Percentiles rank a stretch among this genome's conserved stretches.
Evolutionary conservation across 2,329 filamentous ascomycete species (phyloP).

Genomic region (Chrysoporthe puriensis): DNA sequence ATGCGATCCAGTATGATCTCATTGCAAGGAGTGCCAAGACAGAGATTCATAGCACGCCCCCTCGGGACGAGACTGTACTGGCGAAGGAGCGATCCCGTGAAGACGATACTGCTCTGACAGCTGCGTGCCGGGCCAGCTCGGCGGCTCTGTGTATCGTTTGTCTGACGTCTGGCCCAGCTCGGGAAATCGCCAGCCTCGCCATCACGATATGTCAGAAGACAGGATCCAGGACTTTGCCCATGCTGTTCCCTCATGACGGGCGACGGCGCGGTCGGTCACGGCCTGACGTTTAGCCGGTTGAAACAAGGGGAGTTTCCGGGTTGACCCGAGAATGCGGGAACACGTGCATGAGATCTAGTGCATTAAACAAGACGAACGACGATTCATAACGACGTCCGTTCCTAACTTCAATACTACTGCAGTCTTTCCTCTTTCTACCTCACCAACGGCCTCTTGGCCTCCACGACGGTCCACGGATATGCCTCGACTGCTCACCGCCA

Average conservation of each 20-base stretch:
- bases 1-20: too few species aligned
- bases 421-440: neutral
- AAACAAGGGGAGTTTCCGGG: neutral
- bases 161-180: neutral
- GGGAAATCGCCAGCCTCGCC: neutral
- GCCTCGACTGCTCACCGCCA: neutral
- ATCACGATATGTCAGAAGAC: neutral
- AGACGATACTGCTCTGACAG: neutral
- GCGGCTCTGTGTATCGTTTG: neutral
- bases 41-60: too few species aligned
- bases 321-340: conserved; percentile 3
- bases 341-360: neutral
- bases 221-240: neutral
- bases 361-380: neutral
- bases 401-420: neutral
- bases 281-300: neutral
- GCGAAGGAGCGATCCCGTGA: neutral
- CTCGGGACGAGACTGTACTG: too few species aligned
- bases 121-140: neutral
- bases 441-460: neutral
- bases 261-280: neutral
- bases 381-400: conserved; percentile 3
- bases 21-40: too few species aligned
- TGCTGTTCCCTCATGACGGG: too few species aligned
- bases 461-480: neutral